Evolutionary conservation across 2,329 filamentous ascomycete species (phyloP).

Genomic region (Magnaporthiopsis incrustans): DNA sequence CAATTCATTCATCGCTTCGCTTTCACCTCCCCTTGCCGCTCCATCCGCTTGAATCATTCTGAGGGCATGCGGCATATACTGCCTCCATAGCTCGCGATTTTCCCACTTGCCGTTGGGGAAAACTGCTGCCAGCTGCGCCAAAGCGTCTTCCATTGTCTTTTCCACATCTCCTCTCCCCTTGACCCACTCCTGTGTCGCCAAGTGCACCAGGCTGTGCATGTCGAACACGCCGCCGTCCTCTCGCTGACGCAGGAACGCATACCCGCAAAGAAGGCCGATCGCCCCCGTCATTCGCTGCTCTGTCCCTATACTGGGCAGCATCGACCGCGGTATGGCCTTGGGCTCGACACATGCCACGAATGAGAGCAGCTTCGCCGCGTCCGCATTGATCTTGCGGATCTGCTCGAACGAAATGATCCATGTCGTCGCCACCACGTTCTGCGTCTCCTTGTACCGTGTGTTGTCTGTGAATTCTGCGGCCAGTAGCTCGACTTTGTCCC

Average conservation of each 20-base stretch:
- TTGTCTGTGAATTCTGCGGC: slow-evolving; percentile 24
- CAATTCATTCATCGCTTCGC: slow-evolving; percentile 10
- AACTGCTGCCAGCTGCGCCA: slow-evolving; percentile 9
- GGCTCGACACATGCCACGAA: slow-evolving; percentile 32
- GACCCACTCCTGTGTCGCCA: slow-evolving; percentile 23
- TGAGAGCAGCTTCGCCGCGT: slow-evolving; percentile 27
- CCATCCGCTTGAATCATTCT: too few species aligned
- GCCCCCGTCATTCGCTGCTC: slow-evolving; percentile 16
- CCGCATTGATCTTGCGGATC: slow-evolving; percentile 21
- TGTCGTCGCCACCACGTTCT: slow-evolving; percentile 26
- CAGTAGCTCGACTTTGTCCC: slow-evolving; percentile 21
- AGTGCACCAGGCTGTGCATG: slow-evolving; percentile 29
- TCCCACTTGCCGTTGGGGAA: slow-evolving; percentile 11
- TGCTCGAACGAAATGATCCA: slow-evolving; percentile 32
- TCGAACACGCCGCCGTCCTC: slow-evolving; percentile 20
- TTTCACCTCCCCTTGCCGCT: too few species aligned
- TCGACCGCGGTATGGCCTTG: slow-evolving; percentile 27
- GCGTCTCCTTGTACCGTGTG: slow-evolving; percentile 19
- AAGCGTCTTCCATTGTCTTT: slow-evolving; percentile 8
- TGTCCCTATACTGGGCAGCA: slow-evolving; percentile 18
- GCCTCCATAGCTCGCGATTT: too few species aligned
- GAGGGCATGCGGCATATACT: too few species aligned
- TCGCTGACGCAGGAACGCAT: slow-evolving; percentile 22
- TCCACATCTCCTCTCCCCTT: slow-evolving; percentile 10
- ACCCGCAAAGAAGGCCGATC: slow-evolving; percentile 24